Conservation (phyloP, 2,329 filamentous ascomycete species). For the Ramichloridium luteum region DNA sequence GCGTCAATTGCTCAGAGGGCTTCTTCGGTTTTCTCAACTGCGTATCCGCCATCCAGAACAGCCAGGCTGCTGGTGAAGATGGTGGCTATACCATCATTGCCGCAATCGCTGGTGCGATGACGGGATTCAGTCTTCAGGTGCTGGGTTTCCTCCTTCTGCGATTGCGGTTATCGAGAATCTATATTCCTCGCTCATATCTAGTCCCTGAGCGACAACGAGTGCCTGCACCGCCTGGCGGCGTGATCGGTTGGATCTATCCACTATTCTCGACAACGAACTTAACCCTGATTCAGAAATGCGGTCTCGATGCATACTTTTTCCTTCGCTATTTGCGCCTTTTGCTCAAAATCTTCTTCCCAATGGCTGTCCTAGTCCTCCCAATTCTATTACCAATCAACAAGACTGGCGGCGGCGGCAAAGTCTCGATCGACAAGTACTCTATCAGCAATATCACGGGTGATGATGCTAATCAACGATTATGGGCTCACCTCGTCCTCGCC, state of each 20-base stretch:
- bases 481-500: slow-evolving; percentile 73
- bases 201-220: slow-evolving; percentile 77
- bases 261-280: slow-evolving; percentile 59
- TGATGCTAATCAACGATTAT: slow-evolving; percentile 55
- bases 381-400: slow-evolving; percentile 80
- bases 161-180: slow-evolving; percentile 69
- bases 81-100: too few species aligned
- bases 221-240: slow-evolving; percentile 52
- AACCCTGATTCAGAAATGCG: slow-evolving; percentile 88
- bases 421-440: slow-evolving; percentile 67
- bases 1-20: too few species aligned
- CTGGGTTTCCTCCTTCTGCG: slow-evolving; percentile 64
- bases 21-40: too few species aligned
- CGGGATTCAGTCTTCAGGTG: slow-evolving; percentile 34
- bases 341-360: slow-evolving; percentile 81
- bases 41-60: too few species aligned
- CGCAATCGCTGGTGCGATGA: background rate
- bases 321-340: slow-evolving; percentile 78
- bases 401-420: slow-evolving; percentile 44
- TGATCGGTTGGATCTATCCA: slow-evolving; percentile 42
- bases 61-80: too few species aligned
- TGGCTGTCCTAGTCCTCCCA: slow-evolving; percentile 65
- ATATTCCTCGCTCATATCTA: slow-evolving; percentile 78
- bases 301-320: slow-evolving; percentile 95
- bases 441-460: slow-evolving; percentile 70